These are phyloP conservation scores for Mycocentrospora acerina DNA, from an alignment of 2,329 filamentous ascomycete genomes.

Conservation along the genomic window DNA sequence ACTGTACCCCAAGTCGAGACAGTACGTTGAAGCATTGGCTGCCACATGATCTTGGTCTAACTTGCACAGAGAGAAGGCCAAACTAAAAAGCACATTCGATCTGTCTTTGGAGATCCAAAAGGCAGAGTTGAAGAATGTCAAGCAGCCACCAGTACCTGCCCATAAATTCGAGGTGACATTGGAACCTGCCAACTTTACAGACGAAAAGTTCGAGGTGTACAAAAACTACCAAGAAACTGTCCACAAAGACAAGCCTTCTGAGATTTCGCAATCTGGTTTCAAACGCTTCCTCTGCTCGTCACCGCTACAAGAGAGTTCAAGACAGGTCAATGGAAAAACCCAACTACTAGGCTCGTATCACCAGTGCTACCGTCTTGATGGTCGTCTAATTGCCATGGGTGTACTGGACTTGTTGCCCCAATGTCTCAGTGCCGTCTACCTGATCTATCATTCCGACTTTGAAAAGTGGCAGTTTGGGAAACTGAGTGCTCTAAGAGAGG, in stretches of 20 bases:
- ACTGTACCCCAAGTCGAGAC: conserved; percentile 66
- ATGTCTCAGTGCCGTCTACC: conserved; percentile 79
- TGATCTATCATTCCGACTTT: conserved; percentile 76
- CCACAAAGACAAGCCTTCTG: conserved; percentile 64
- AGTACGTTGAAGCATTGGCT: conserved; percentile 46
- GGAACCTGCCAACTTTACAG: conserved; percentile 68
- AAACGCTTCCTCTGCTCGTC: conserved; percentile 73
- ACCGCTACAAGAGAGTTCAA: conserved; percentile 56
- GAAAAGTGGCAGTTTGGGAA: conserved; percentile 72
- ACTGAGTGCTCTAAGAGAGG: conserved; percentile 72
- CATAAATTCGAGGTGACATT: conserved; percentile 70
- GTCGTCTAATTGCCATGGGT: conserved; percentile 71
- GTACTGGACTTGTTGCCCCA: conserved; percentile 76
- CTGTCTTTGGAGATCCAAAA: conserved; percentile 69
- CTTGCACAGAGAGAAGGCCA: conserved; percentile 54
- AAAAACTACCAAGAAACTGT: conserved; percentile 74
- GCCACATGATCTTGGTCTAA: conserved; percentile 1
- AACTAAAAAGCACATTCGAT: conserved; percentile 67
- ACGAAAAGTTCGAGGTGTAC: conserved; percentile 74
- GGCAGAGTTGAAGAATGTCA: conserved; percentile 59
- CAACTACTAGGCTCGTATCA: conserved; percentile 72
- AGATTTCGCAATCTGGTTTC: conserved; percentile 65
- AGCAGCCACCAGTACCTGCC: conserved; percentile 62
- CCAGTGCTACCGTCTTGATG: conserved; percentile 79
- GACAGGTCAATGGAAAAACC: conserved; percentile 51